Base-by-base conservation (phyloP, 352 stramenopile species). In the Elongisporangium anandrum region DNA sequence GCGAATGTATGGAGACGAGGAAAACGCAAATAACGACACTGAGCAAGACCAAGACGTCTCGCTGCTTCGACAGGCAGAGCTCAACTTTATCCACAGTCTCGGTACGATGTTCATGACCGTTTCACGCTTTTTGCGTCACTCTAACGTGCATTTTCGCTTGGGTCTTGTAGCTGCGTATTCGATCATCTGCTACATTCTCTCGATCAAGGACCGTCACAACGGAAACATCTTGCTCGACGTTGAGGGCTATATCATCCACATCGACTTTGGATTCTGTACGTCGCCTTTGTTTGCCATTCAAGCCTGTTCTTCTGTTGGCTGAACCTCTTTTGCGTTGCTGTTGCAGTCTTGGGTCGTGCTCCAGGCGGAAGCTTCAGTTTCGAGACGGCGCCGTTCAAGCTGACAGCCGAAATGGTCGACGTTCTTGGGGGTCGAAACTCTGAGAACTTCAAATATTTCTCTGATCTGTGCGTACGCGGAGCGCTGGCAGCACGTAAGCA, bases 131-230 rank as follows among this genome's bases (percentile, higher is more conserved):
- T 97, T 96, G 45, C 52, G 16, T 61, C 45, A 68, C 64, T 82
- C 75, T 64, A n/a, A 7, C 24, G 13, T 70, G 78, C 50, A 85
- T 95, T 60, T 65, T 77, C 45, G 51, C 66, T 68, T 90, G 48
- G 65, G 68, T 61, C 81, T 72, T 60, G 54, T 92, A 80, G 97
- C 96, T 20, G 97, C 90, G 41, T 99, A 99, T 75, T 98, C 94
- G 22, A 88, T 99, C 26, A 91, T 99, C 24, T 98, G 88, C 60
- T 99, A 99, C 73, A 85, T 99, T 34, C 77, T 99, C 16, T 91
- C 93, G 15, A 88, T 99, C 68, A 99, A 99, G 66, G 97, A 99
- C 72, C 87, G 97, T 7, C 97, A 99, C 83, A 99, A 99, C 69
- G 97, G 97, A 47, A 99, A 99, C 70, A 98, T 99, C 59, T 96